Base-by-base conservation (phyloP, 495 filamentous ascomycete genomes). In the Articulospora tetracladia region DNA sequence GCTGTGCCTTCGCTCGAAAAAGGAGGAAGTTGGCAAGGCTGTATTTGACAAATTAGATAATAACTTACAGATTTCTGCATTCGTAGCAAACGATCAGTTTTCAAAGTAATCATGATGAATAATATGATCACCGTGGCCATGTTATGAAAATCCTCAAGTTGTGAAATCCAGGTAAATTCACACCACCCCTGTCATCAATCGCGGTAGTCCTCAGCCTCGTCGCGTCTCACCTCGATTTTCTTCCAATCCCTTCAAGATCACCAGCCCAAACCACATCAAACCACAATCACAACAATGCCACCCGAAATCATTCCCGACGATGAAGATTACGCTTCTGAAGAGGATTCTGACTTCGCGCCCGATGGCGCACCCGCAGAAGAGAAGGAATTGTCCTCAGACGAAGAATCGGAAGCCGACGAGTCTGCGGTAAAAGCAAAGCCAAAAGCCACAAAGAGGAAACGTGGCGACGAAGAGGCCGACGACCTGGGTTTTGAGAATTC, bases 291-390 rank as follows among this genome's bases (percentile, higher is more conserved):
- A 26, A 24, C 30, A 55, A 57, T 68, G 66, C 66, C 66, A 12
- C 66, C 66, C 27, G 67, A 65, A 63, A 22, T 61, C 46, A 60
- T 63, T 52, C 66, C 59, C 24, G 36, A 49, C 0, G 63, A 69
- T 17, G 76, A 79, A 34, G 83, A 85, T 28, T 92, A 91, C 63
- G 78, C 84, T 55, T 91, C 88, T 24, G 82, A 81, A 19, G 87
- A 91, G 66, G 89, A 92, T 66, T 85, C 84, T 50, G 89, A 92
- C 67, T 91, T 91, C 63, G 81, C 87, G 41, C 82, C 87, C 19
- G 63, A 69, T 57, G 78, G 76, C 11, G 79, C 69, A n/a, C 73
- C 75, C n/a, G 77, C 73, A 26, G 70, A 76, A 25, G 76, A 74
- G 32, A 70, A 58, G 25, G 56, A 13, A 4, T 58, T 64, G 11